phyloP scores from a whole-genome alignment of 768 basidiomycete genomes.

The Kwoniella newhampshirensis region DNA sequence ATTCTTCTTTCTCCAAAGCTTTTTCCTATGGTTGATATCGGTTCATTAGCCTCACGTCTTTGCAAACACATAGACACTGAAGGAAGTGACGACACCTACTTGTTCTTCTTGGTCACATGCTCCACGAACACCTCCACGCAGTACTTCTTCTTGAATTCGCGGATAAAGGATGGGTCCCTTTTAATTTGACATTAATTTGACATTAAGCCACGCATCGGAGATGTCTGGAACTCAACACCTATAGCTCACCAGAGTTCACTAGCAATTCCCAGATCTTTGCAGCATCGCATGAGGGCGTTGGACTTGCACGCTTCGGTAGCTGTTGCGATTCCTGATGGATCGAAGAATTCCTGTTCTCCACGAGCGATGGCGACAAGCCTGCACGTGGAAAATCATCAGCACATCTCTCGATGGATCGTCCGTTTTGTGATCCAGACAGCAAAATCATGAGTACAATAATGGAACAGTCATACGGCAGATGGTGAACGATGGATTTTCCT shows the following conservation, averaged over 20 bases:
- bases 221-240: background rate
- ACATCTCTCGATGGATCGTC: too few species aligned
- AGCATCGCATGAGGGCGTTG: constrained; percentile 95
- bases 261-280: constrained; percentile 92
- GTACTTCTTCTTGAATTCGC: constrained; percentile 81
- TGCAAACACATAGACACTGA: too few species aligned
- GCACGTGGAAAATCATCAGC: background rate
- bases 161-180: constrained; percentile 95
- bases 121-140: constrained; percentile 84
- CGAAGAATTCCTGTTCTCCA: constrained; percentile 96
- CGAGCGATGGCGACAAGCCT: constrained; percentile 87
- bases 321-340: constrained; percentile 82
- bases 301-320: constrained; percentile 94
- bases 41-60: background rate
- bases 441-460: too few species aligned
- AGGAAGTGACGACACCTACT: constrained; percentile 61
- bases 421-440: too few species aligned
- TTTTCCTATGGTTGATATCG: constrained; percentile 65
- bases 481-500: too few species aligned
- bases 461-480: too few species aligned
- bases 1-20: constrained; percentile 58
- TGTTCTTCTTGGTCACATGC: constrained; percentile 80
- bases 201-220: background rate
- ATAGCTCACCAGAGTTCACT: constrained; percentile 83
- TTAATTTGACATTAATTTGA: too few species aligned